A percentile compares a stretch with the other conserved stretches of the same genome.
Evolutionary conservation across 768 basidiomycete species (phyloP).

Genomic region (Trametes gibbosa): DNA sequence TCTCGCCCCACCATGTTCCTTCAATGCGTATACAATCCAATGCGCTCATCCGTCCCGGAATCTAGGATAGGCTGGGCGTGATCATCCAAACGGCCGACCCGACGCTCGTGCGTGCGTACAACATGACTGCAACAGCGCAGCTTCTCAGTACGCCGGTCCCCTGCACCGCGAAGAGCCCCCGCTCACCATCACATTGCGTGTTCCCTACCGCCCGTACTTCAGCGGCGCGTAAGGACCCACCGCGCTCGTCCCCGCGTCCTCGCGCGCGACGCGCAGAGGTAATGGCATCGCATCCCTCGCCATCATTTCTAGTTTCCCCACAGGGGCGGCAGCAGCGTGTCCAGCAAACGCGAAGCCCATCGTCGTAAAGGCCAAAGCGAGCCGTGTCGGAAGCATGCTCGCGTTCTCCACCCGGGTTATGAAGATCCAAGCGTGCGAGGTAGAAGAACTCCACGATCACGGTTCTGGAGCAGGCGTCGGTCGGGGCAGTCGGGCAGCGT

Average conservation of each 20-base stretch:
- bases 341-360: not conserved
- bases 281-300: not conserved
- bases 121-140: not conserved
- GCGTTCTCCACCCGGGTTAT: not conserved
- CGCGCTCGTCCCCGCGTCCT: not conserved
- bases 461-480: too few species aligned
- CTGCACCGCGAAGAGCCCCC: not conserved
- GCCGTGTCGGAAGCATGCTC: not conserved
- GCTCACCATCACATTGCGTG: not conserved
- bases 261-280: not conserved
- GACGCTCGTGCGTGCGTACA: not conserved
- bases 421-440: not conserved
- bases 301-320: not conserved
- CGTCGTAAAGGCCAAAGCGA: not conserved
- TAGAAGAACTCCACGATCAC: not conserved
- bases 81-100: too few species aligned
- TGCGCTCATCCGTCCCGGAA: too few species aligned
- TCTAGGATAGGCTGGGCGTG: too few species aligned
- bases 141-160: not conserved
- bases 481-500: not conserved
- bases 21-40: too few species aligned
- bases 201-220: constrained; percentile 1
- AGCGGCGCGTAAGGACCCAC: not conserved
- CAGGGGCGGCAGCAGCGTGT: not conserved
- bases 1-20: too few species aligned